Base-by-base conservation (phyloP, 768 basidiomycete genomes). In the Sarcodon aspratus region DNA sequence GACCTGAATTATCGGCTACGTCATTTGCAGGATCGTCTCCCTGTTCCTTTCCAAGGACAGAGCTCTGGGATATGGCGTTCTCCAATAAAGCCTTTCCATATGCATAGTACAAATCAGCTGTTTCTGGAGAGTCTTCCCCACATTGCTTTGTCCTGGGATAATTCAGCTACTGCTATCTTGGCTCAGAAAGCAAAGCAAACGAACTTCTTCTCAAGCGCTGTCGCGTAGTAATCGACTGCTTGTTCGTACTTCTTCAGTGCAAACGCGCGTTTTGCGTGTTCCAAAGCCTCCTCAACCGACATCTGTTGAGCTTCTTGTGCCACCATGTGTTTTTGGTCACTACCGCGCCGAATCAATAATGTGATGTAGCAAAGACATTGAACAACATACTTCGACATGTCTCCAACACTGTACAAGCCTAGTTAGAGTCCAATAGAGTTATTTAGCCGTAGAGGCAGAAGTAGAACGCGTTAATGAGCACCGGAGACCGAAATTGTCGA, bases 21-120 rank as follows among this genome's bases (percentile, higher is more conserved):
- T 46, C 45, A 1, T 13, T 46, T n/a, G 61, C 57, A 0, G 66
- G 70, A 7, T 76, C 72, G 42, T 83, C 80, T 1, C 74, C 68
- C 55, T 88, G 83, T 36, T 91, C 89, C 59, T 91, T 91, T 1
- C 91, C 93, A 49, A 99, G 66, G n/a, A 97, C 95, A 0, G 82
- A 78, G 50, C 69, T 84, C 59, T 92, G 85, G 4, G 79, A 66
- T 51, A 97, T 88, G 6, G 93, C 95, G 59, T 95, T 91, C 68
- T 93, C 92, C 48, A 96, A 73, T 37, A 98, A 67, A 4, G 96
- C 92, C 63, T 86, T 92, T 11, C 96, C 96, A 59, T 98, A 99
- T 3, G 78, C 73, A 50, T 95, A 84, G 52, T 97, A 87, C 17
- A 95, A 62, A 58, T 97, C 91, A 7, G 92, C 95, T 47, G 76